These are phyloP conservation scores for Conticribra weissflogii DNA, from an alignment of 108 stramenopile genomes.

Conservation along the genomic window DNA sequence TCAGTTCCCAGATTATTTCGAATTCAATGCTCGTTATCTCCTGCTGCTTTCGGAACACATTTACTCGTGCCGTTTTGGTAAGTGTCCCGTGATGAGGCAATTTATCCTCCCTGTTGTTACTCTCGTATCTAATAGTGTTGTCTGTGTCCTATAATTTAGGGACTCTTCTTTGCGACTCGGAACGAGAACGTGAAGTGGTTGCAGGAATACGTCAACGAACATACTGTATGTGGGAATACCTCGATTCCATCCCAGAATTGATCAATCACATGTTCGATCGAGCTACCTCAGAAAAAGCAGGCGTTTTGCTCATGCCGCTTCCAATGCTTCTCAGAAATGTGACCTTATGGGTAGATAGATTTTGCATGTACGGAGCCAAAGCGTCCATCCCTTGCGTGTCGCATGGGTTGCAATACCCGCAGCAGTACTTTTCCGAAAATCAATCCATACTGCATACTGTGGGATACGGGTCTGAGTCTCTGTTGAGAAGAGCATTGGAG, in stretches of 20 bases:
- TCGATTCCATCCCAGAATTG: slow-evolving; percentile 60
- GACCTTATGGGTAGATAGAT: slow-evolving; percentile 77
- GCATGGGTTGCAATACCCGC: slow-evolving; percentile 23
- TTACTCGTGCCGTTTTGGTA: slow-evolving; percentile 93
- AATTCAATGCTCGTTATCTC: slow-evolving; percentile 85
- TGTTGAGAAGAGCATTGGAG: slow-evolving; percentile 26
- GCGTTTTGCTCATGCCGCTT: slow-evolving; percentile 80
- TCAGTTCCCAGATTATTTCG: slow-evolving; percentile 88
- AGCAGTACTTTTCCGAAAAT: slow-evolving; percentile 1
- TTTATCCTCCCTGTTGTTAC: too few species aligned
- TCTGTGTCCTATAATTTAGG: too few species aligned
- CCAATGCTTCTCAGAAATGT: slow-evolving; percentile 80
- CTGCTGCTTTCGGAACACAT: slow-evolving; percentile 81
- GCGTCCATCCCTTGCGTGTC: slow-evolving; percentile 57
- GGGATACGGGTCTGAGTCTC: slow-evolving; percentile 9
- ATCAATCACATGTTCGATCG: slow-evolving; percentile 48
- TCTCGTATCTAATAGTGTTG: too few species aligned
- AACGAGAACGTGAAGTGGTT: slow-evolving; percentile 81
- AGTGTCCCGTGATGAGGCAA: too few species aligned
- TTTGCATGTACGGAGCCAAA: slow-evolving; percentile 72
- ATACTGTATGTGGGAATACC: slow-evolving; percentile 84
- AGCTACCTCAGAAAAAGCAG: slow-evolving; percentile 31
- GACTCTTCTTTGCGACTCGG: slow-evolving; percentile 91
- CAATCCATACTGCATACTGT: slow-evolving; percentile 24
- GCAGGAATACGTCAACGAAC: slow-evolving; percentile 85